Conservation (phyloP, 805 yeast genomes). For the Saccharomycopsis amapae region DNA sequence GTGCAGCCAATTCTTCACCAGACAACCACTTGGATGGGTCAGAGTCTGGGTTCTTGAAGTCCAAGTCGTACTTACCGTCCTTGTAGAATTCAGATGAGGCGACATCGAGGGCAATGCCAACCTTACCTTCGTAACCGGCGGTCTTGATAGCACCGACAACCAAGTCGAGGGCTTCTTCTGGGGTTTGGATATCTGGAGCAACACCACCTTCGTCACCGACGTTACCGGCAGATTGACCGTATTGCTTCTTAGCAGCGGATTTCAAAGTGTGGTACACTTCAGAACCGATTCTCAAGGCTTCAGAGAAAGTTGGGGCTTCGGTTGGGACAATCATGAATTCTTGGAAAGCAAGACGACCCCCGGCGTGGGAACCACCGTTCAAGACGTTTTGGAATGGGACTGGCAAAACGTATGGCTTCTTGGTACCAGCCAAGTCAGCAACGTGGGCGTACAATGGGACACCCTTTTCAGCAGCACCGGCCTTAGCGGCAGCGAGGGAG, state of each 20-base stretch:
- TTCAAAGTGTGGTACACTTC: conserved; percentile 98
- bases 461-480: conserved; percentile 94
- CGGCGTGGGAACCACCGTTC: conserved; percentile 99
- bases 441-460: conserved; percentile 92
- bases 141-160: conserved; percentile 80
- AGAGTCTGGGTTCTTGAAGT: conserved; percentile 95
- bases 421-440: conserved; percentile 64
- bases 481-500: conserved; percentile 93
- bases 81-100: conserved; percentile 98
- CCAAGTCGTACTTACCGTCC: conserved; percentile 95
- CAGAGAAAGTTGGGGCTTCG: conserved; percentile 83
- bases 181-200: conserved; percentile 94
- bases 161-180: conserved; percentile 96
- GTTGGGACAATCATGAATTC: conserved; percentile 99
- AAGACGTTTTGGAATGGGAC: conserved; percentile 98
- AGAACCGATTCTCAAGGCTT: conserved; percentile 93
- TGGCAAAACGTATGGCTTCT: conserved; percentile 83
- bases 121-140: conserved; percentile 94
- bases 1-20: conserved; percentile 78
- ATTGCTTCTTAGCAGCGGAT: conserved; percentile 84
- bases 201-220: conserved; percentile 99
- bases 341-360: conserved; percentile 98
- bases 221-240: conserved; percentile 98
- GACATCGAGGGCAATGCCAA: conserved; percentile 88
- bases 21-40: conserved; percentile 87